Base-by-base conservation (phyloP, 139 green algal genomes). In the Pleodorina starrii region DNA sequence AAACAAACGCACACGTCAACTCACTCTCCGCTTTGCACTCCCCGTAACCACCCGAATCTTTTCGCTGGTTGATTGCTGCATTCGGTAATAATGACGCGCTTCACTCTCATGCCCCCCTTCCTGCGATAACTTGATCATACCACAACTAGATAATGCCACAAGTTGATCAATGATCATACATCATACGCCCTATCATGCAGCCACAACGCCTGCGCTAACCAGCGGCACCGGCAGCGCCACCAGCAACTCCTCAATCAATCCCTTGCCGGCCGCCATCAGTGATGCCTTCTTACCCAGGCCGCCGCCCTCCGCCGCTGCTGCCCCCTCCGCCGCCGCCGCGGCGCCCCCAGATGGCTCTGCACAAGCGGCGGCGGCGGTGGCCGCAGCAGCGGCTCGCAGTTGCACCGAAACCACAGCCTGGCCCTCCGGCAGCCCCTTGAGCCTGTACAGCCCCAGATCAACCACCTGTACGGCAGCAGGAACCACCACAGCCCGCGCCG, bases 381-480 rank as follows among this genome's bases (percentile, higher is more conserved):
- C 69, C 14, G 32, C 69, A n/a, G 36, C 25, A 12, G 36, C 12
- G 32, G 36, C 16, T 32, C 25, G 23, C 74, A 82, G 74, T 9
- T 82, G 74, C 2, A 82, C 27, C 10, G 74, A 11, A 23, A 82
- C 42, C 23, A 82, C 74, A 7, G 74, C 27, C 74, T 82, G 74
- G 2, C 74, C 74, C 2, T 66, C 44, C 5, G 44, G 27, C 12
- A 82, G 29, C 4, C 74, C 74, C 74, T 82, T 82, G 44, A 82
- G n/a, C 74, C 66, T 82, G 74, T 66, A 82, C 32, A n/a, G 42
- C 23, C 74, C 74, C 74, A 82, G n/a, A 25, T 82, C 74, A 19
- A 82, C 74, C 5, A 82, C 74, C 74, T 82, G 44, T 9, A 82
- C 74, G 21, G 42, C 21, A 9, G 35, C 19, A 35, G 72, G 72